Evolutionary conservation across 768 basidiomycete genomes (phyloP), one percentile per base, ranked within the genome.

Genomic region (Mycena indigotica): DNA sequence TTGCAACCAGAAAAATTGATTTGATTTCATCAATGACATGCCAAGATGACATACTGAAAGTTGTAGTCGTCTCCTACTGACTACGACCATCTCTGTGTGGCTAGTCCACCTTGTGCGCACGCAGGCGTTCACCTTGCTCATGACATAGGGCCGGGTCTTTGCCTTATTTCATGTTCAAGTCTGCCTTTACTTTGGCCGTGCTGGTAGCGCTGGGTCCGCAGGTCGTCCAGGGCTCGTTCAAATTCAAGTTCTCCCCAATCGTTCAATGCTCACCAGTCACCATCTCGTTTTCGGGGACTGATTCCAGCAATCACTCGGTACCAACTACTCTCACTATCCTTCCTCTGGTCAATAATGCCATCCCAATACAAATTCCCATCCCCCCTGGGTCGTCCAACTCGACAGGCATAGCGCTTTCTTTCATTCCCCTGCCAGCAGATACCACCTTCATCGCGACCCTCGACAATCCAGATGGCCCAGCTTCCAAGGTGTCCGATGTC

Each of bases 381-480:
- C 73, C 78, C 13, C 65, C 72, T 45, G 66, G 72, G 48, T 58
- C 68, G 16, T 67, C 70, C 23, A 70, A 77, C 51, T 68, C 71
- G 15, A 72, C 73, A 10, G 81, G 81, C 1, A 72, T 80, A 16
- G 68, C 68, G 28, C 71, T 85, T 50, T 74, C 79, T 4, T 82
- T 81, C 63, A 71, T 87, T 2, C 85, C 85, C 4, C 71, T 85
- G 19, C 58, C 75, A 2, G 79, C 76, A 2, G 79, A 76, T 25
- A 77, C 81, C 6, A 66, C 67, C 15, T 85, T 87, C 57, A 63
- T 88, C 39, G 82, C 84, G 5, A 81, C 83, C 12, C 75, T 87
- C 25, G 80, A 84, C 56, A 78, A 83, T 65, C 68, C 69, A 0
- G 56, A 59, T 3, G 82, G 80, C n/a, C 63, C 70, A 46, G 64